Percentiles rank a stretch among this genome's conserved stretches.
phyloP scores from a whole-genome alignment of 2,329 filamentous ascomycete genomes.

The Trichoderma citrinoviride region DNA sequence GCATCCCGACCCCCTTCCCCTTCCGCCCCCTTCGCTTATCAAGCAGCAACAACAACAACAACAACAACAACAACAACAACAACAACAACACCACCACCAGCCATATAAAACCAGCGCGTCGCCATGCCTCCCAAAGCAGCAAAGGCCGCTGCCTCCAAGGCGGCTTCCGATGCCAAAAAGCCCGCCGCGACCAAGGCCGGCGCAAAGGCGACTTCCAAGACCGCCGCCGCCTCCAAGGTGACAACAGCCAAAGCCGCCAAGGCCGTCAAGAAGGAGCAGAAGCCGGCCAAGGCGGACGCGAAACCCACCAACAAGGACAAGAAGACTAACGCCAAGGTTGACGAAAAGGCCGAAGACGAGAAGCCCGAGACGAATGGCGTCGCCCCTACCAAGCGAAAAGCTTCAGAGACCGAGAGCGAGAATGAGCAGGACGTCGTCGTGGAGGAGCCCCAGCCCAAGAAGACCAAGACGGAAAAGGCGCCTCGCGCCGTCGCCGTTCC shows the following conservation, averaged over 20 bases:
- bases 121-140: constrained; percentile 35
- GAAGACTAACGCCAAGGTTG: constrained; percentile 31
- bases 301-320: constrained; percentile 26
- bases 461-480: constrained; percentile 28
- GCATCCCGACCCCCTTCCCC: neutral
- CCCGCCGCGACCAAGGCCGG: constrained; percentile 23
- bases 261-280: constrained; percentile 27
- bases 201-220: constrained; percentile 21
- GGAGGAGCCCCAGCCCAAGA: constrained; percentile 26
- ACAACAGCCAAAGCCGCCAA: constrained; percentile 32
- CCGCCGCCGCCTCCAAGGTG: constrained; percentile 29
- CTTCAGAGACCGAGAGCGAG: constrained; percentile 30
- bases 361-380: constrained; percentile 36
- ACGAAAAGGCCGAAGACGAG: constrained; percentile 39
- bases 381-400: constrained; percentile 31
- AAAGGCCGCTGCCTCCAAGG: constrained; percentile 26
- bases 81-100: neutral
- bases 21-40: neutral
- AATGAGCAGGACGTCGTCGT: constrained; percentile 25
- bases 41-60: neutral
- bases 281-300: constrained; percentile 25
- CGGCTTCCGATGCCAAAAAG: constrained; percentile 30
- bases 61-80: neutral
- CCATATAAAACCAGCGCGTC: constrained; percentile 20
- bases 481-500: constrained; percentile 22